These are phyloP conservation scores for Athelia sp. DNA, from an alignment of 1,284 basidiomycete species.

Conservation along the genomic window DNA sequence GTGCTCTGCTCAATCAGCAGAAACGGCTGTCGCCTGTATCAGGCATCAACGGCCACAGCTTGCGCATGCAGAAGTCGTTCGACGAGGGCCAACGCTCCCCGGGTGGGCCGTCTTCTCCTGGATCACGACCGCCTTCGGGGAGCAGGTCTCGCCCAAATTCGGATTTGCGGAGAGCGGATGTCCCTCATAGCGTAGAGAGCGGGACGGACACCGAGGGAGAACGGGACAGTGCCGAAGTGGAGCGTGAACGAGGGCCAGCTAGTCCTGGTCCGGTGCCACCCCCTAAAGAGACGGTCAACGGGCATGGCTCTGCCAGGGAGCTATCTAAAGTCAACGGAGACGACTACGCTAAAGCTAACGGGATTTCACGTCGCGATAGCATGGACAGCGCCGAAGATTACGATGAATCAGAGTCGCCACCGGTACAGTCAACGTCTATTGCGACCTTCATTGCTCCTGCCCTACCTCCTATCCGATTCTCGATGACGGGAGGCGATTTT, in stretches of 20 bases:
- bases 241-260: not conserved
- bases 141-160: conserved; percentile 45
- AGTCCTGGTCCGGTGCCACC: conserved; percentile 5
- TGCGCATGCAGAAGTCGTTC: conserved; percentile 17
- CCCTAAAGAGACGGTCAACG: conserved; percentile 9
- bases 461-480: conserved; percentile 77
- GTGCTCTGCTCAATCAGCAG: not conserved
- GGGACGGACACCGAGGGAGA: conserved; percentile 68
- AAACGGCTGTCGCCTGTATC: not conserved
- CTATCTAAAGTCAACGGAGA: conserved; percentile 14
- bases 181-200: conserved; percentile 66
- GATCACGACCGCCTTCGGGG: conserved; percentile 11
- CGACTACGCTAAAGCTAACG: not conserved
- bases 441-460: conserved; percentile 77
- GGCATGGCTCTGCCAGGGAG: not conserved
- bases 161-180: conserved; percentile 57
- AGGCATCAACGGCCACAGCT: not conserved
- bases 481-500: conserved; percentile 77
- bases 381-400: conserved; percentile 34
- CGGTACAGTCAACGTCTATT: conserved; percentile 60
- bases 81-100: conserved; percentile 15
- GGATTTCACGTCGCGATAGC: too few relatives aligned
- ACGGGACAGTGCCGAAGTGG: conserved; percentile 28
- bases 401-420: conserved; percentile 39
- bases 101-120: not conserved